Base-by-base conservation (phyloP, 2,329 filamentous ascomycete genomes). In the Phyllachora maydis region DNA sequence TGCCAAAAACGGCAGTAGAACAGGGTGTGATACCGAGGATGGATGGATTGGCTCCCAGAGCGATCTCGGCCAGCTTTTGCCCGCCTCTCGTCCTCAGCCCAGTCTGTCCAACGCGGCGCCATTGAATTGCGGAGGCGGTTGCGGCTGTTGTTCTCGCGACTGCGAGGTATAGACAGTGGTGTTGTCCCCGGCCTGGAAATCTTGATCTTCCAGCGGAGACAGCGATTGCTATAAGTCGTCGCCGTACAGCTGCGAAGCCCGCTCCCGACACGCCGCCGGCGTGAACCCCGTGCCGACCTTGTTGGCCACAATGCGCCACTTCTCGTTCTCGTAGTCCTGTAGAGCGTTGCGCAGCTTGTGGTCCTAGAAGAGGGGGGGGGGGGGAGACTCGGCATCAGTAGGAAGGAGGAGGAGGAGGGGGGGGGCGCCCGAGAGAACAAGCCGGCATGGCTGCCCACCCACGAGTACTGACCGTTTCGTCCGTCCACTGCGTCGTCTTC, bases 221-320 rank as follows among this genome's bases (percentile, higher is more conserved):
- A 53, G 43, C 43, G 56, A 61, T 49, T 62, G 60, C 49, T 62
- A 59, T 52, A 62, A 53, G 41, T 46, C 43, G 33, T 53, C 56
- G 17, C 50, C 54, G 19, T 50, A 38, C 20, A 83, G 47, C 47
- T 79, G 65, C 28, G 63, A 52, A 16, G 71, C 73, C 38, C 81
- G 74, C 40, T 91, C 81, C 45, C 75, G 74, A 50, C 83, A 93
- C 21, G 82, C 79, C 17, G 69, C 66, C 19, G 83, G 78, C 18
- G 81, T 88, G 42, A 91, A 90, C 22, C 83, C 82, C 23, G 72
- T 77, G 30, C 83, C 83, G 37, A 93, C 75, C 50, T 91, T 92
- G 40, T 77, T 76, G 29, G 83, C 75, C 31, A 92, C 71, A 40
- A 90, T 79, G 35, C 81, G 74, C 83, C 83, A 93, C 43, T 81